Evolutionary conservation across 805 yeast species (phyloP).

Genomic region (Lipomyces mesembrius): DNA sequence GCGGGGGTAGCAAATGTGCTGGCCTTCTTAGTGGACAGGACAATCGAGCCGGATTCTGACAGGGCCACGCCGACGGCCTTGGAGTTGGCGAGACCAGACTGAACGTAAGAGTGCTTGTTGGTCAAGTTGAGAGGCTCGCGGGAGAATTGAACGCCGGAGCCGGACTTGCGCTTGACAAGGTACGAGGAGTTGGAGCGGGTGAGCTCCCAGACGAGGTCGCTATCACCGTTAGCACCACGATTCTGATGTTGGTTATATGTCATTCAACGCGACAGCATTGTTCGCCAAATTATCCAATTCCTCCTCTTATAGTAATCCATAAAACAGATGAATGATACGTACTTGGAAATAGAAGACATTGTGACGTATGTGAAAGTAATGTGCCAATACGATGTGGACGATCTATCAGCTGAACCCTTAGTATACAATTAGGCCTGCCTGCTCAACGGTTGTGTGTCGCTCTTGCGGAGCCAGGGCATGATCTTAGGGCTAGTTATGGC

Average conservation of each 20-base stretch:
- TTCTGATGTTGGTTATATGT: neutral
- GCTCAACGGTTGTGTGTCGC: conserved; percentile 6
- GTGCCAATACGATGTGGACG: neutral
- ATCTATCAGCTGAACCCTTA: too few relatives aligned
- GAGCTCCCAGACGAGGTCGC: conserved; percentile 59
- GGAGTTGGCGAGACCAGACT: conserved; percentile 56
- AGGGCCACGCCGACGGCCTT: conserved; percentile 55
- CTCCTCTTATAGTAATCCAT: neutral
- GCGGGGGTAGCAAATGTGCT: conserved; percentile 55
- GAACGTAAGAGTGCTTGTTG: conserved; percentile 53
- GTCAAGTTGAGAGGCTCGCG: conserved; percentile 57
- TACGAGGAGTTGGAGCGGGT: conserved; percentile 54
- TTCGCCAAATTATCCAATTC: neutral
- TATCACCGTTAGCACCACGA: neutral
- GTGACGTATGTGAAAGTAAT: neutral
- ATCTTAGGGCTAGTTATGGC: neutral
- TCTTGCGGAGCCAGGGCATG: conserved; percentile 3
- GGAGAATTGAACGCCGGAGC: conserved; percentile 52
- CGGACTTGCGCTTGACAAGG: conserved; percentile 53
- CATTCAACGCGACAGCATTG: neutral
- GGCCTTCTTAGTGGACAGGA: conserved; percentile 50
- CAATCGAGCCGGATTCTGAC: conserved; percentile 48
- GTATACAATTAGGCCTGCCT: too few relatives aligned
- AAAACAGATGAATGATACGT: conserved; percentile 3
- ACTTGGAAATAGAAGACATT: conserved; percentile 35